phyloP scores from a whole-genome alignment of 2,329 filamentous ascomycete species.

The Colletotrichum aenigma region DNA sequence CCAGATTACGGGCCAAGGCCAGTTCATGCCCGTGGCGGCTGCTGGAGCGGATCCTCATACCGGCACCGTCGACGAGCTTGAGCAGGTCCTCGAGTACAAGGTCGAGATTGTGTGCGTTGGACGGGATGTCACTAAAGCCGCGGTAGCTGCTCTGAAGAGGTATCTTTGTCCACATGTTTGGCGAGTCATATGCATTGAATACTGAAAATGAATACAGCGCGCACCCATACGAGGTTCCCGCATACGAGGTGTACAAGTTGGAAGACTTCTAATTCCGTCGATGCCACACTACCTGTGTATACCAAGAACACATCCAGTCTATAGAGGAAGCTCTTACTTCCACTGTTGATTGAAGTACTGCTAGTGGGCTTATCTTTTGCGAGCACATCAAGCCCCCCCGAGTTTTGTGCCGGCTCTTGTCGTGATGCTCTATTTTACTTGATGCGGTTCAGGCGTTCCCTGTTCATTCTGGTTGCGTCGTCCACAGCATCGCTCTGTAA shows the following conservation, averaged over 20 bases:
- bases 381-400: background rate
- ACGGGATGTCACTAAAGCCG: slow-evolving; percentile 41
- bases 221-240: slow-evolving; percentile 29
- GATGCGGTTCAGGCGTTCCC: slow-evolving; percentile 71
- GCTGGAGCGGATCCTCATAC: slow-evolving; percentile 49
- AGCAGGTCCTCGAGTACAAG: slow-evolving; percentile 49
- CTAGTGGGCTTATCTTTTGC: background rate
- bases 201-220: slow-evolving; percentile 15
- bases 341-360: background rate
- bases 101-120: slow-evolving; percentile 53
- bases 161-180: slow-evolving; percentile 21
- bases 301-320: background rate
- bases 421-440: slow-evolving; percentile 23
- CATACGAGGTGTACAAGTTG: too few relatives aligned
- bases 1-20: slow-evolving; percentile 42
- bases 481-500: slow-evolving; percentile 80
- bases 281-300: background rate
- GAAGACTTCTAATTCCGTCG: slow-evolving; percentile 18
- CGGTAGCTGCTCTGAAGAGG: slow-evolving; percentile 54
- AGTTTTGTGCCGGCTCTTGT: background rate
- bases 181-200: background rate
- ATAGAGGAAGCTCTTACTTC: background rate
- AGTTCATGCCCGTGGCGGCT: slow-evolving; percentile 46
- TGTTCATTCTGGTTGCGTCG: slow-evolving; percentile 80
- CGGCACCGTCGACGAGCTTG: slow-evolving; percentile 45